phyloP scores from a whole-genome alignment of 768 basidiomycete species.

The Serpula lacrymans region DNA sequence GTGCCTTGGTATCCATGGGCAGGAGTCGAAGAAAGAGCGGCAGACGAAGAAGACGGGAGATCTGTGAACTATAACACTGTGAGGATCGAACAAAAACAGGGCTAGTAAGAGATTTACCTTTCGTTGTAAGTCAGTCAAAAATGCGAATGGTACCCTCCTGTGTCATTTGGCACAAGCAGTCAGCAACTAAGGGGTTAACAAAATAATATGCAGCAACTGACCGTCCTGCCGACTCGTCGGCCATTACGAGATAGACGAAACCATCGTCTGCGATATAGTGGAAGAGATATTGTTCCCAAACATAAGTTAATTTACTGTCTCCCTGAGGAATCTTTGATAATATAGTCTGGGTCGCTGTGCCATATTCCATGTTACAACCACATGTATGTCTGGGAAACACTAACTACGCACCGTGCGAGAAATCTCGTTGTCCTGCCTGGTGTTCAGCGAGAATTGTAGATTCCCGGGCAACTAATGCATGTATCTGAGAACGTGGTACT shows the following conservation, averaged over 20 bases:
- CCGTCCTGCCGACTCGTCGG: slow-evolving; percentile 90
- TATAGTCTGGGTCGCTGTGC: slow-evolving; percentile 78
- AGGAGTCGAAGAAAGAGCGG: slow-evolving; percentile 42
- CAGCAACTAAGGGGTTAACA: not conserved
- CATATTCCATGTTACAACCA: slow-evolving; percentile 3
- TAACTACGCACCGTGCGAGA: slow-evolving; percentile 71
- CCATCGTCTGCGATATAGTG: slow-evolving; percentile 92
- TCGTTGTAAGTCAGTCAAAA: slow-evolving; percentile 82
- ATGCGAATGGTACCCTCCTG: slow-evolving; percentile 92
- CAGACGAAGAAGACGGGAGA: slow-evolving; percentile 62
- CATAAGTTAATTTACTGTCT: slow-evolving; percentile 78
- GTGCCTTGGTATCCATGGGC: slow-evolving; percentile 67
- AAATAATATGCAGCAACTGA: slow-evolving; percentile 28
- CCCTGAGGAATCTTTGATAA: slow-evolving; percentile 94
- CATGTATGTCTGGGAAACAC: not conserved
- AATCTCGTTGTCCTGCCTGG: slow-evolving; percentile 75
- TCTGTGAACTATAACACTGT: slow-evolving; percentile 47
- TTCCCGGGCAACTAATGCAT: slow-evolving; percentile 79
- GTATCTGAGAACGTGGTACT: slow-evolving; percentile 49
- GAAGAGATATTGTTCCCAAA: slow-evolving; percentile 91
- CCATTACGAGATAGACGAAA: slow-evolving; percentile 88
- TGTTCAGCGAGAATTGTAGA: slow-evolving; percentile 84
- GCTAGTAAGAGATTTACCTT: slow-evolving; percentile 42
- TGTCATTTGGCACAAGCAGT: slow-evolving; percentile 5
- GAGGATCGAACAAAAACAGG: slow-evolving; percentile 9